Conservation (phyloP, 768 basidiomycete species). For the Astraeus odoratus region DNA sequence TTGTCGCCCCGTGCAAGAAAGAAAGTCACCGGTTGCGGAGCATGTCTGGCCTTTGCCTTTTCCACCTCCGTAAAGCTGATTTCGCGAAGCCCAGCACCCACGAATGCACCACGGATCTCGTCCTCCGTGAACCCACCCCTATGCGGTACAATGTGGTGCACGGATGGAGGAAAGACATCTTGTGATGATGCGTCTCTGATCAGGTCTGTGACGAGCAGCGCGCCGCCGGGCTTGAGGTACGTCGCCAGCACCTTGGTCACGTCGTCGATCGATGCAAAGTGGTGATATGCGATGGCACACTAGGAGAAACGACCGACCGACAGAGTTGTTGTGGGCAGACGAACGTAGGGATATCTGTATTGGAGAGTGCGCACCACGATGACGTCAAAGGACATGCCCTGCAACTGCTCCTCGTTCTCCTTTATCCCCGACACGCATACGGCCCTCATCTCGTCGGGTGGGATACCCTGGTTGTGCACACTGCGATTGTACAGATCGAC, state of each 20-base stretch:
- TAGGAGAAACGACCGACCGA: conserved; percentile 17
- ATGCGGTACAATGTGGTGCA: conserved; percentile 48
- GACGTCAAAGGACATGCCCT: conserved; percentile 57
- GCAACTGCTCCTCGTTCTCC: conserved; percentile 41
- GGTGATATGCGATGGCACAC: conserved; percentile 63
- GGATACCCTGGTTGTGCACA: conserved; percentile 54
- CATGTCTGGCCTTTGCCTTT: conserved; percentile 24
- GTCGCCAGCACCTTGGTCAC: conserved; percentile 47
- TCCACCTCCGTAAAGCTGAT: conserved; percentile 34
- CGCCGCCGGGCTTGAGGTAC: conserved; percentile 57
- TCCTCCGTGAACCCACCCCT: conserved; percentile 44
- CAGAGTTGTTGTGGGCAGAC: neutral
- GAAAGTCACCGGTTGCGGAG: conserved; percentile 32
- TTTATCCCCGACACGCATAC: conserved; percentile 42
- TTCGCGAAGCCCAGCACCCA: conserved; percentile 43
- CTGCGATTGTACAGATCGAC: conserved; percentile 60
- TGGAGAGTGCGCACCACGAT: conserved; percentile 63
- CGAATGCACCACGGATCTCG: conserved; percentile 45
- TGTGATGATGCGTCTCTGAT: conserved; percentile 23
- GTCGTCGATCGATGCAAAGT: conserved; percentile 42
- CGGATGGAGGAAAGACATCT: conserved; percentile 25
- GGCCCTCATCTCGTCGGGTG: conserved; percentile 60
- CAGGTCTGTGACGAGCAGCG: conserved; percentile 53
- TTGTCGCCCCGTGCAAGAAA: conserved; percentile 54
- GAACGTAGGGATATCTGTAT: conserved; percentile 18